Conservation (phyloP, 1,139 yeast genomes). For the Nakaseomyces nivariensis region DNA sequence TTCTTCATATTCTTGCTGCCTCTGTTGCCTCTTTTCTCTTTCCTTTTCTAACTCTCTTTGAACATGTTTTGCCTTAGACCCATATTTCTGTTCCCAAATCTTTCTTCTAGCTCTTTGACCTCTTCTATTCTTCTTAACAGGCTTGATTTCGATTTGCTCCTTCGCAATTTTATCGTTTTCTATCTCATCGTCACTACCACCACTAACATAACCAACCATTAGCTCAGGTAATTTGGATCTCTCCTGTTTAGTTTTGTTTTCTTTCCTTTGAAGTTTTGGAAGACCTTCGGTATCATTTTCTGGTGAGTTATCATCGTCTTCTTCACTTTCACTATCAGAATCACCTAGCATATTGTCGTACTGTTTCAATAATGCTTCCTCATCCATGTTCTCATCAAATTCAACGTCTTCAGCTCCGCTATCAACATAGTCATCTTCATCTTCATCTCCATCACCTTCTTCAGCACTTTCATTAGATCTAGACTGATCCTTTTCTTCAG, state of each 20-base stretch:
- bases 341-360: constrained; percentile 48
- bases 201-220: constrained; percentile 72
- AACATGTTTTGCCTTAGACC: constrained; percentile 74
- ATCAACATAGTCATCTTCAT: constrained; percentile 15
- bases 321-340: constrained; percentile 42
- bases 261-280: constrained; percentile 36
- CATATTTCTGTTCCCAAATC: constrained; percentile 90
- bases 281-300: constrained; percentile 33
- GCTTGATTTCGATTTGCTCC: constrained; percentile 33
- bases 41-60: constrained; percentile 48
- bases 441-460: constrained; percentile 19
- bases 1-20: constrained; percentile 59
- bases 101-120: constrained; percentile 96
- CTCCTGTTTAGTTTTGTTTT: constrained; percentile 19
- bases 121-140: constrained; percentile 70
- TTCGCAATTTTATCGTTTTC: constrained; percentile 45
- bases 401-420: constrained; percentile 22
- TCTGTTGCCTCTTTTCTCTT: constrained; percentile 46
- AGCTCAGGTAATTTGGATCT: constrained; percentile 52
- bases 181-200: constrained; percentile 46
- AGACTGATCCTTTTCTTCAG: constrained; percentile 14
- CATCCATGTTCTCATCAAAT: constrained; percentile 19
- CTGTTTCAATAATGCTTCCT: constrained; percentile 19
- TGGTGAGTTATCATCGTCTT: constrained; percentile 22
- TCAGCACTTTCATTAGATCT: constrained; percentile 13